phyloP scores from a whole-genome alignment of 345 rosid genomes.

The Populus deltoides region DNA sequence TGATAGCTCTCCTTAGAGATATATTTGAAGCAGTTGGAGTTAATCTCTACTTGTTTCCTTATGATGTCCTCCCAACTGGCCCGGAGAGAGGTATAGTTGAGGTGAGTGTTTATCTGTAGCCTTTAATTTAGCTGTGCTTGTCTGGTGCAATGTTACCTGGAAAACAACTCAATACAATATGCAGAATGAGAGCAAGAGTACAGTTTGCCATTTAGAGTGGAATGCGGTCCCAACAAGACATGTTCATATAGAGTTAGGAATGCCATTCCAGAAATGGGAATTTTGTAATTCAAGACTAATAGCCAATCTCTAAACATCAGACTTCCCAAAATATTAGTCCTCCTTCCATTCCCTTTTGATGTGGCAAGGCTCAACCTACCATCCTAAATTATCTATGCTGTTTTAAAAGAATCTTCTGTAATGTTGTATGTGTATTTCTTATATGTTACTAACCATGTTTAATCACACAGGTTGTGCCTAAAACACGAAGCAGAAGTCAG shows the following conservation, averaged over 20 bases:
- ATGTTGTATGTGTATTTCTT: not conserved
- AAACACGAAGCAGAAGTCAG: conserved; percentile 91
- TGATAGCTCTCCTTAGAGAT: conserved; percentile 86
- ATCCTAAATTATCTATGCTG: not conserved
- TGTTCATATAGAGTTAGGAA: not conserved
- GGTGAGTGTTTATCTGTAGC: conserved; percentile 42
- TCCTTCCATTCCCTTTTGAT: not conserved
- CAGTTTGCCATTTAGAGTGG: not conserved
- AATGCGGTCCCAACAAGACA: not conserved
- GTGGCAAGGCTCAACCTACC: not conserved
- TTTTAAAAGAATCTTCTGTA: not conserved
- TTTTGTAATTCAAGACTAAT: not conserved
- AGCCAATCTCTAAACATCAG: not conserved
- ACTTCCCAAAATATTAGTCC: not conserved
- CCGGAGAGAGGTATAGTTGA: conserved; percentile 93
- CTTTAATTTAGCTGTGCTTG: not conserved
- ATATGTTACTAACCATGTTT: not conserved
- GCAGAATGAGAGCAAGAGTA: not conserved
- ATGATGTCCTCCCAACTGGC: conserved; percentile 99
- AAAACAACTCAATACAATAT: not conserved
- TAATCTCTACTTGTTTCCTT: conserved; percentile 86
- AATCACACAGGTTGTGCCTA: conserved; percentile 77
- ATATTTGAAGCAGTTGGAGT: conserved; percentile 85
- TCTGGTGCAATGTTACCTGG: conserved; percentile 1
- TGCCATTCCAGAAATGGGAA: not conserved